Conservation (phyloP, 345 rosid species). For the Boechera divaricarpa region DNA sequence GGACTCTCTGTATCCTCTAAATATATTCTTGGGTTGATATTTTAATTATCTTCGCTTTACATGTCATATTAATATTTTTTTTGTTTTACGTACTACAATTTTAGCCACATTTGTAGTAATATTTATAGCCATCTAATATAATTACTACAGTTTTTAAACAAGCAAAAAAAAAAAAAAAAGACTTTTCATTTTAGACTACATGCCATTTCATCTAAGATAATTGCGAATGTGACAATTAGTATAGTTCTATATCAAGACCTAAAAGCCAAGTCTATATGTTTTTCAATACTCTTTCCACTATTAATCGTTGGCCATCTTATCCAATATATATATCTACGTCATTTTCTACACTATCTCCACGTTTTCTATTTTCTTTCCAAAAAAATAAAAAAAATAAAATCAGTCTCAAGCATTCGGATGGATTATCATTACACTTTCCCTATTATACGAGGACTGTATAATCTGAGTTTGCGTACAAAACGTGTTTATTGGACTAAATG, state of each 20-base stretch:
- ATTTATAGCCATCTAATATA: neutral
- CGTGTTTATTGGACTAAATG: slow-evolving; percentile 18
- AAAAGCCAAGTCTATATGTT: slow-evolving; percentile 21
- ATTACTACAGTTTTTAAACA: neutral
- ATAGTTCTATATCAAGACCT: slow-evolving; percentile 18
- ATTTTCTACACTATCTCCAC: slow-evolving; percentile 15
- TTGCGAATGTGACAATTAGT: neutral
- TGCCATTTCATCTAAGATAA: neutral
- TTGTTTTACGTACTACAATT: too few relatives aligned
- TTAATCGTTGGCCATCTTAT: slow-evolving; percentile 35
- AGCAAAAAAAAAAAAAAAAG: neutral
- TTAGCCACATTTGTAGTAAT: neutral
- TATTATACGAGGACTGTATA: neutral
- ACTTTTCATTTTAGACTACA: slow-evolving; percentile 37
- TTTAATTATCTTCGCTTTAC: neutral
- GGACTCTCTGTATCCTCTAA: too few relatives aligned
- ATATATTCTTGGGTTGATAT: too few relatives aligned
- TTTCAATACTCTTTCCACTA: neutral
- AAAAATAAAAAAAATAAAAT: neutral
- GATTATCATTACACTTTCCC: neutral
- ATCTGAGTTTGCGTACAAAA: slow-evolving; percentile 12
- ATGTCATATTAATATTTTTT: neutral
- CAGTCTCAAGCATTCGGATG: slow-evolving; percentile 20
- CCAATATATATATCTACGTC: slow-evolving; percentile 2
- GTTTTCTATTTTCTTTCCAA: neutral